These are phyloP conservation scores for Paecilomyces fulvus DNA, from an alignment of 2,329 filamentous ascomycete genomes.

Conservation along the genomic window DNA sequence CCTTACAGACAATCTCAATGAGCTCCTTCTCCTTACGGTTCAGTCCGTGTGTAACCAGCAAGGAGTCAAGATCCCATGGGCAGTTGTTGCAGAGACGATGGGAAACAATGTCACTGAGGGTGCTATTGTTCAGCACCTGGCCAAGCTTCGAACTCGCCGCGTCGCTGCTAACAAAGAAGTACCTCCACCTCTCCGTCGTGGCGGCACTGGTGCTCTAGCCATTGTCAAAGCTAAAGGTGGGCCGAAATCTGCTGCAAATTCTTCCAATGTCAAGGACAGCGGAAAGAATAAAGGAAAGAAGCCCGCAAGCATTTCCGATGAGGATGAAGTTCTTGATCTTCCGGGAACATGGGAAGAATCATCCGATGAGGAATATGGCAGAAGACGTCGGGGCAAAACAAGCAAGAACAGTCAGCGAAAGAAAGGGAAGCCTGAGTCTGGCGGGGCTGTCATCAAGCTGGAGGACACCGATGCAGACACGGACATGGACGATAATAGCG, in stretches of 20 bases:
- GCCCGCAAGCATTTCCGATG: background rate
- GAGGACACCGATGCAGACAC: conserved; percentile 5
- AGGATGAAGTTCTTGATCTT: background rate
- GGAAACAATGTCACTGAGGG: conserved; percentile 33
- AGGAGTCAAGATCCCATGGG: conserved; percentile 36
- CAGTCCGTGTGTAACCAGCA: conserved; percentile 32
- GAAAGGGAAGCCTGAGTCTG: conserved; percentile 6
- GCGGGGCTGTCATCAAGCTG: conserved; percentile 2
- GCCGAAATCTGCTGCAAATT: background rate
- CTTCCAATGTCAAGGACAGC: background rate
- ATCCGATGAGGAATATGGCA: conserved; percentile 1
- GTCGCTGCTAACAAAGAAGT: conserved; percentile 22
- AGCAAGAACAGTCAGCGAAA: conserved; percentile 3
- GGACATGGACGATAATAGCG: background rate
- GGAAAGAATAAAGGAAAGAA: background rate
- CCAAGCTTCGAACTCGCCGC: conserved; percentile 35
- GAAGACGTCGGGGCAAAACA: conserved; percentile 1
- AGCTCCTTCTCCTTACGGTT: conserved; percentile 33
- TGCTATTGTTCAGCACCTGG: conserved; percentile 39
- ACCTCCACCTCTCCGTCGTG: conserved; percentile 33
- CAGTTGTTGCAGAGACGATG: conserved; percentile 31
- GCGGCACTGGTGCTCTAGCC: conserved; percentile 13
- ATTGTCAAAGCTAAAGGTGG: conserved; percentile 1
- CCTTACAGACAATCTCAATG: conserved; percentile 33
- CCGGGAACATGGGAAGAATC: background rate